Conservation (phyloP, 768 basidiomycete genomes). For the Panellus pusillus region DNA sequence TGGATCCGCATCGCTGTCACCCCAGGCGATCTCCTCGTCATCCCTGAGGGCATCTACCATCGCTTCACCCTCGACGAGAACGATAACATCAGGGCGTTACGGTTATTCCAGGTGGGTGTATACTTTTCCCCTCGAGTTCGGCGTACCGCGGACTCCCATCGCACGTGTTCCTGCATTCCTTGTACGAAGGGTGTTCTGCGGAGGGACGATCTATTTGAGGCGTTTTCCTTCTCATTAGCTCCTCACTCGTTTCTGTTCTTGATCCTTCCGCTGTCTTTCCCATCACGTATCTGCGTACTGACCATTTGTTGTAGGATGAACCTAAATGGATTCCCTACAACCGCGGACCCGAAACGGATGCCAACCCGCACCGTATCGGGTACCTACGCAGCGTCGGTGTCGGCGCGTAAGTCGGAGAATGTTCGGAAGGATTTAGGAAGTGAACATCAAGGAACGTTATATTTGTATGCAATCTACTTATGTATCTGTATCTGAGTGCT, state of each 20-base stretch:
- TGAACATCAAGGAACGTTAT: no score
- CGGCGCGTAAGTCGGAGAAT: constrained; percentile 28
- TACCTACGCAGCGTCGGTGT: constrained; percentile 58
- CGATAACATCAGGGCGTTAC: constrained; percentile 73
- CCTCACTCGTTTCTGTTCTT: no score
- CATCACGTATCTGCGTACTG: not conserved
- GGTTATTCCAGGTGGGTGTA: constrained; percentile 28
- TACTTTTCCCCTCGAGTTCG: no score
- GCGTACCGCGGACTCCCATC: no score
- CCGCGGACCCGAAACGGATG: constrained; percentile 60
- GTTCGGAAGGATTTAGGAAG: not conserved
- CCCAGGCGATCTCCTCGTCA: constrained; percentile 80
- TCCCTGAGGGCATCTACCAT: constrained; percentile 93
- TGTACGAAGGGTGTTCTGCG: no score
- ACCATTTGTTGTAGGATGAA: constrained; percentile 59
- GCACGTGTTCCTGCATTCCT: no score
- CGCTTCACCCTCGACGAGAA: constrained; percentile 85
- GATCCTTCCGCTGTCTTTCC: no score
- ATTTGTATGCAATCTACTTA: no score
- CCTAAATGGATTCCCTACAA: constrained; percentile 88
- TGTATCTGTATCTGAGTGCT: no score
- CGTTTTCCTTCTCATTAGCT: no score
- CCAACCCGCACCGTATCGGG: constrained; percentile 57
- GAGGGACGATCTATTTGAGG: no score
- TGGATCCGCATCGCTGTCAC: constrained; percentile 83